Conservation (phyloP, 225 moss, liverwort and hornwort species). For the Bryum argenteum region DNA sequence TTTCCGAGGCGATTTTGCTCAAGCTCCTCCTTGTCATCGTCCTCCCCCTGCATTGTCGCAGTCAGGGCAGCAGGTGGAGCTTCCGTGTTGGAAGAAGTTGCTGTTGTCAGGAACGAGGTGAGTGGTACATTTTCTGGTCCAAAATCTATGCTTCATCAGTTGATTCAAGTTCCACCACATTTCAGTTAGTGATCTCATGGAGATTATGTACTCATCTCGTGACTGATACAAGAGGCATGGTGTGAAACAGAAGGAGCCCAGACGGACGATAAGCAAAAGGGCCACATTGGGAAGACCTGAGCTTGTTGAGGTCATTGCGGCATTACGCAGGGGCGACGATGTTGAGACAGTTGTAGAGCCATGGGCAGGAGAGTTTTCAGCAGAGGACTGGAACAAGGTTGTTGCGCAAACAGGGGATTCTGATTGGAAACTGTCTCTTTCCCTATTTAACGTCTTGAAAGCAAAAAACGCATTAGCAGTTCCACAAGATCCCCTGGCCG, state of each 20-base stretch:
- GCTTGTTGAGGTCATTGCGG: slow-evolving; percentile 39
- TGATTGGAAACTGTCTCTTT: slow-evolving; percentile 73
- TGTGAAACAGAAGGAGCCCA: slow-evolving; percentile 25
- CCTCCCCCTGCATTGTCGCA: slow-evolving; percentile 18
- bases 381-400: slow-evolving; percentile 86
- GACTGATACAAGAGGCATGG: slow-evolving; percentile 25
- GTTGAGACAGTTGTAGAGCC: slow-evolving; percentile 59
- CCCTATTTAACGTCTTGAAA: slow-evolving; percentile 61
- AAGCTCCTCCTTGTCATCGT: slow-evolving; percentile 12
- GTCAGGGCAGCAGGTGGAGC: slow-evolving; percentile 15
- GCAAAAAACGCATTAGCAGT: slow-evolving; percentile 40
- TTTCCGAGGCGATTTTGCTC: slow-evolving; percentile 1
- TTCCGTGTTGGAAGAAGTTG: slow-evolving; percentile 21
- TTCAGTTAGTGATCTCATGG: no score
- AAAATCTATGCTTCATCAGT: no score
- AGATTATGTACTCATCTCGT: background rate
- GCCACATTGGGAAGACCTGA: slow-evolving; percentile 31
- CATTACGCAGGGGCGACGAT: slow-evolving; percentile 51
- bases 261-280: slow-evolving; percentile 29
- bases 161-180: no score
- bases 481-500: slow-evolving; percentile 14
- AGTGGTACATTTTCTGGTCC: background rate
- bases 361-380: slow-evolving; percentile 59
- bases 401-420: slow-evolving; percentile 70
- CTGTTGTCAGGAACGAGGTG: slow-evolving; percentile 21